A percentile compares a stretch with the other conserved stretches of the same genome.
Conservation (phyloP, 1,284 basidiomycete species). For the Rhodofomes roseus region DNA sequence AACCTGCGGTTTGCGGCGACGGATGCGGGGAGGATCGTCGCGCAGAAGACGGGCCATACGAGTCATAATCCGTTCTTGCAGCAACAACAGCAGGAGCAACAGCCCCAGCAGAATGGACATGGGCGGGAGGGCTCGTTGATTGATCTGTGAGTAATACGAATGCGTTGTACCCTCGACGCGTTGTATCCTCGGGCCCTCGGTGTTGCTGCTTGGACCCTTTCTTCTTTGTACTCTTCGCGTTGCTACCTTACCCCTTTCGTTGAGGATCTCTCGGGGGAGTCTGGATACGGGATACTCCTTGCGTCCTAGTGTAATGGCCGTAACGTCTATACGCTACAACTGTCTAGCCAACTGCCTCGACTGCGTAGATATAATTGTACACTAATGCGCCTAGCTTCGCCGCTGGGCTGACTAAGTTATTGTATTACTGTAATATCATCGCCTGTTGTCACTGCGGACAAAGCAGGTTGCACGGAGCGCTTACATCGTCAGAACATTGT, state of each 20-base stretch:
- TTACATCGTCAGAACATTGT: too few species aligned
- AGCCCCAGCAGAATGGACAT: neutral
- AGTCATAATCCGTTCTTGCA: slow-evolving; percentile 24
- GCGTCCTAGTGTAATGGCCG: neutral
- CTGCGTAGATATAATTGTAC: neutral
- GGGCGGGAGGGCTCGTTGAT: slow-evolving; percentile 2
- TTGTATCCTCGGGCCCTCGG: too few species aligned
- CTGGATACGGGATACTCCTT: neutral
- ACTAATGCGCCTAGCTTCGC: neutral
- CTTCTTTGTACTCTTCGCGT: neutral
- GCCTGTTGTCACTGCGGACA: too few species aligned
- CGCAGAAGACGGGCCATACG: slow-evolving; percentile 52
- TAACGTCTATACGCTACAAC: neutral
- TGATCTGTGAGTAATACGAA: neutral
- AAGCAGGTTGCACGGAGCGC: too few species aligned
- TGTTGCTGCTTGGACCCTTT: neutral
- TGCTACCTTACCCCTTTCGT: neutral
- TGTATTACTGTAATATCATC: neutral
- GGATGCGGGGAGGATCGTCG: slow-evolving; percentile 49
- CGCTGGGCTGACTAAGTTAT: neutral
- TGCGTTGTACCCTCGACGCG: neutral
- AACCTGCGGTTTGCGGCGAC: slow-evolving; percentile 46
- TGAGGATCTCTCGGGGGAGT: neutral
- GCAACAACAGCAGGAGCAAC: slow-evolving; percentile 1
- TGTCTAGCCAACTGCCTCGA: neutral